Conservation (phyloP, 169 alveolate species). For the Plasmodium cynomolgi region DNA sequence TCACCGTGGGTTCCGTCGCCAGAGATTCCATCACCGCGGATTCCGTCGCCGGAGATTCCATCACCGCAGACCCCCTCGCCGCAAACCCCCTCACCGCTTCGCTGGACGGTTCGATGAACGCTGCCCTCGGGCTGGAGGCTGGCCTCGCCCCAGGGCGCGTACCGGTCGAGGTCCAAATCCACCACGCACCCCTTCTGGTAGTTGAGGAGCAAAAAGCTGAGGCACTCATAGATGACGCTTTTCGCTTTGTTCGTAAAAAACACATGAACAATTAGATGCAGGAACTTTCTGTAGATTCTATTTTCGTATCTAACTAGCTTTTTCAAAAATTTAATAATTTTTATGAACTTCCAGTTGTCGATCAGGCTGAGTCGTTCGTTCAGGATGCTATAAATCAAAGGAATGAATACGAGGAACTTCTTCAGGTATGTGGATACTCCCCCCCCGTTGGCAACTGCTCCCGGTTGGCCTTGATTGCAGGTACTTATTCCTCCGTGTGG, state of each 20-base stretch:
- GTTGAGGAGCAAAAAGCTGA: slow-evolving; percentile 36
- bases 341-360: slow-evolving; percentile 54
- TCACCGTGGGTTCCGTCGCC: too few relatives aligned
- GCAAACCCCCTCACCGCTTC: neutral
- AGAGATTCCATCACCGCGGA: too few relatives aligned
- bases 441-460: neutral
- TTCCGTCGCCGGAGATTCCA: too few relatives aligned
- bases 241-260: slow-evolving; percentile 53
- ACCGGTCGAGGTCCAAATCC: neutral
- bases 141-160: neutral
- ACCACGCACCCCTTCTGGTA: slow-evolving; percentile 7
- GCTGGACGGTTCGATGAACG: neutral
- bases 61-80: too few relatives aligned
- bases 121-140: neutral
- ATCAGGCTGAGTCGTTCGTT: slow-evolving; percentile 35
- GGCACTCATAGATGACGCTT: slow-evolving; percentile 39
- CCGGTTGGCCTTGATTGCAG: neutral
- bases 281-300: slow-evolving; percentile 43
- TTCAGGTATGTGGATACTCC: neutral
- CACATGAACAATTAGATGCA: slow-evolving; percentile 41
- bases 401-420: slow-evolving; percentile 37
- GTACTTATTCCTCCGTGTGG: neutral
- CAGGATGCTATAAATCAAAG: slow-evolving; percentile 24
- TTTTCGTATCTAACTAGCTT: slow-evolving; percentile 34
- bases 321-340: slow-evolving; percentile 29